Base-by-base conservation (phyloP, 305 asterid genomes). In the Euphrasia arctica region DNA sequence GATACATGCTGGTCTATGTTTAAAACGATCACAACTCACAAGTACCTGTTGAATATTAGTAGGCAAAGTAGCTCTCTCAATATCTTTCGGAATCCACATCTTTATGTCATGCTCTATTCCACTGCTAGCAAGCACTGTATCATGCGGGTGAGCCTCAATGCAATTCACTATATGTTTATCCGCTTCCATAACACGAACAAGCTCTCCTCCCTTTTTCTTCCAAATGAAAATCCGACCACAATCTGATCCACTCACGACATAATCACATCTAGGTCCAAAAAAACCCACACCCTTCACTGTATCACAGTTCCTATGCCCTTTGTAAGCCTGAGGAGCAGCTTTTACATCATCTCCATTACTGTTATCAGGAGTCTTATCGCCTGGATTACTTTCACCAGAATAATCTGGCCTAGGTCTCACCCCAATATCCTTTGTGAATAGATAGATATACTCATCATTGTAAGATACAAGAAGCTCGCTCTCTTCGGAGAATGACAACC, bases 171-270 rank as follows among this genome's bases (percentile, higher is more conserved):
- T 77, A 18, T 72, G 73, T 63, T 78, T 81, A 82, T 90, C 97
- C 65, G 95, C 99, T 79, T 88, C 91, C 86, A 93, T 85, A 60
- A 88, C 88, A 82, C 97, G 92, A 69, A 93, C 73, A 68, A 93
- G 97, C 77, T 83, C 76, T 62, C 95, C 92, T 13, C 80, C 82
- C 74, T 78, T 88, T 73, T 90, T 93, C 64, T 80, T 93, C 98
- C 98, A 90, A 60, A 93, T 88, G 78, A 93, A 93, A 69, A 93
- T 93, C 42, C 96, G 78, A 52, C 99, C 99, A 86, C 99, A 93
- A 65, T 93, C 96, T 51, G 99, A 93, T 62, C 99, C 99, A 70
- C 97, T 93, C 75, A 82, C 84, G 62, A 93, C 91, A 79, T 90
- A 93, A 69, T 93, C 99, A 42, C 87, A 79, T 62, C 76, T 90